phyloP scores from a whole-genome alignment of 768 basidiomycete genomes.

The Cystoderma amianthinum region DNA sequence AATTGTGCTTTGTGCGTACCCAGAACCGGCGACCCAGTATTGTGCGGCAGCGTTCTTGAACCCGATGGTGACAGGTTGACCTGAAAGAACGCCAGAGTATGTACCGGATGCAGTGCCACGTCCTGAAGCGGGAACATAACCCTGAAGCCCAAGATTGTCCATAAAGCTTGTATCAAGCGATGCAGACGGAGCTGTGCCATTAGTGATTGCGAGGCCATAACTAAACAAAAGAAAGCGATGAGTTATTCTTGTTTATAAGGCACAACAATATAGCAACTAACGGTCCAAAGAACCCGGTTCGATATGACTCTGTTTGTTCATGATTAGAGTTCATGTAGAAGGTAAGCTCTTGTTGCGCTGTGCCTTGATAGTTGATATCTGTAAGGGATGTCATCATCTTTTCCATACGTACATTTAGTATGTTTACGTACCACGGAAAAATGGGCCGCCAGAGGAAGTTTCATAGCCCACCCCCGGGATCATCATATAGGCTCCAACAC shows the following conservation, averaged over 20 bases:
- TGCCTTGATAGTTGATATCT: conserved; percentile 43
- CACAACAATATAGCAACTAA: no score
- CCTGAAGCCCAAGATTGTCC: conserved; percentile 32
- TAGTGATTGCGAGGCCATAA: conserved; percentile 35
- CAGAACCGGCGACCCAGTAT: conserved; percentile 36
- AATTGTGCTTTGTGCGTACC: conserved; percentile 16
- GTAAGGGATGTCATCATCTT: no score
- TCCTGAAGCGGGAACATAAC: conserved; percentile 34
- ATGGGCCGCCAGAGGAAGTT: conserved; percentile 39
- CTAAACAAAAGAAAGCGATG: conserved; percentile 10
- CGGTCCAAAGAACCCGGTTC: conserved; percentile 42
- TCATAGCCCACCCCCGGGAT: conserved; percentile 39
- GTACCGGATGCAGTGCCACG: conserved; percentile 37
- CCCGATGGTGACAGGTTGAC: conserved; percentile 29
- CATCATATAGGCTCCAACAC: conserved; percentile 37
- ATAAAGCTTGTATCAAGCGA: conserved; percentile 35
- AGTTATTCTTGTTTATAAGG: neutral
- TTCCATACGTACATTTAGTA: no score
- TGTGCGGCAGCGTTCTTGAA: conserved; percentile 40
- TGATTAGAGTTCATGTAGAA: conserved; percentile 43
- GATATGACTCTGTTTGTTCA: conserved; percentile 35
- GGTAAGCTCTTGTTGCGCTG: conserved; percentile 39
- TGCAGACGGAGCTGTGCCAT: conserved; percentile 34
- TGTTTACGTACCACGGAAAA: conserved; percentile 31
- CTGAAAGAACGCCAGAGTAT: conserved; percentile 34